Conservation (phyloP, 441 rosid genomes). For the Pelargonium citronellum region DNA sequence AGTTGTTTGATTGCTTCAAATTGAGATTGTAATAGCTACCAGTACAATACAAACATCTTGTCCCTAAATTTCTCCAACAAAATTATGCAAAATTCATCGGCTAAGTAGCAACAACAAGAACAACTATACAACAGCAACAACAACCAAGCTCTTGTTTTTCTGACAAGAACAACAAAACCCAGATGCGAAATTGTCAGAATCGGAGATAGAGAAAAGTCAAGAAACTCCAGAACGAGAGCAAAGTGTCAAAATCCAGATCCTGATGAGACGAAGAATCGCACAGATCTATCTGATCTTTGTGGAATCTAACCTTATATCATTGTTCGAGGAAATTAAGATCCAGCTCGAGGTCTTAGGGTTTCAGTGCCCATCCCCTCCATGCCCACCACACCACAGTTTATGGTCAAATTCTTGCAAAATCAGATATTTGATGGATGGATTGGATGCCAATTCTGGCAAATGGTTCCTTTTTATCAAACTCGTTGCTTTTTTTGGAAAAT, state of each 20-base stretch:
- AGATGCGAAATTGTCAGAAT: background rate
- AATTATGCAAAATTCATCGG: background rate
- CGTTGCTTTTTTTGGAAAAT: background rate
- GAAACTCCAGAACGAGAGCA: background rate
- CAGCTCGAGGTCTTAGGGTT: constrained; percentile 1
- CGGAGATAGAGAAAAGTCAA: background rate
- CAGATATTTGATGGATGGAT: background rate
- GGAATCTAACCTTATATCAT: background rate
- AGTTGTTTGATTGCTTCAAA: background rate
- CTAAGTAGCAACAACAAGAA: background rate
- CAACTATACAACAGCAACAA: background rate
- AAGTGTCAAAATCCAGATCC: background rate
- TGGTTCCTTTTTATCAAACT: background rate
- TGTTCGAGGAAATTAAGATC: background rate
- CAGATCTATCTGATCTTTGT: constrained; percentile 1
- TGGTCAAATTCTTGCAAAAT: background rate
- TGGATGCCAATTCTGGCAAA: background rate
- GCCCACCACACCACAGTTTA: background rate
- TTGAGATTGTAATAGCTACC: background rate
- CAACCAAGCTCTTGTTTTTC: background rate
- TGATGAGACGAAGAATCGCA: background rate
- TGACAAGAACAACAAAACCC: background rate
- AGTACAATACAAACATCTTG: background rate
- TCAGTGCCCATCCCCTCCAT: background rate
- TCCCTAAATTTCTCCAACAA: background rate